A percentile compares a stretch with the other conserved stretches of the same genome.
These are phyloP conservation scores for Coemansia sp. DNA, from an alignment of 192 early-diverging fungal genomes.

Conservation along the genomic window DNA sequence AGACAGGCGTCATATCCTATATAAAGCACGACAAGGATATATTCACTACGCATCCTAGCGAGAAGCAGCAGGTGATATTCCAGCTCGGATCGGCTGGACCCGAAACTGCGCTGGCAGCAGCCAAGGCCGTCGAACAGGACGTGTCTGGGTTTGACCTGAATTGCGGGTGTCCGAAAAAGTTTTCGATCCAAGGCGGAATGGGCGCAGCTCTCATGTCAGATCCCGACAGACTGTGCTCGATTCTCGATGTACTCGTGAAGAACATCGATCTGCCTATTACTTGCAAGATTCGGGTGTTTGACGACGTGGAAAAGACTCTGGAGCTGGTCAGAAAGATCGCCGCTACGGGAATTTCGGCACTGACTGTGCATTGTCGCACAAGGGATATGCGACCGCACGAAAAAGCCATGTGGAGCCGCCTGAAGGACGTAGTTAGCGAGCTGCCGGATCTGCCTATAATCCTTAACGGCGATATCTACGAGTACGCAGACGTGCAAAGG, in stretches of 20 bases:
- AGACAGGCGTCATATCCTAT: slow-evolving; percentile 80
- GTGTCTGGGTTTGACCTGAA: slow-evolving; percentile 93
- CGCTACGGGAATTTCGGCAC: slow-evolving; percentile 78
- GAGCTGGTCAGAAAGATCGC: slow-evolving; percentile 80
- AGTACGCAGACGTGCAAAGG: slow-evolving; percentile 61
- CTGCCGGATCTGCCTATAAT: slow-evolving; percentile 78
- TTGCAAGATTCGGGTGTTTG: slow-evolving; percentile 84
- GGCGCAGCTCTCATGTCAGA: slow-evolving; percentile 86
- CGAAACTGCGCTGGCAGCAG: slow-evolving; percentile 83
- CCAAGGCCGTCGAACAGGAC: slow-evolving; percentile 80
- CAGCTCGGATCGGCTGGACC: slow-evolving; percentile 92
- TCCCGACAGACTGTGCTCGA: slow-evolving; percentile 79
- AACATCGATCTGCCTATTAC: slow-evolving; percentile 77
- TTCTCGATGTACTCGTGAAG: slow-evolving; percentile 71
- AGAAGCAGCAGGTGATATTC: slow-evolving; percentile 79
- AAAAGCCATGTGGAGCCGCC: slow-evolving; percentile 81
- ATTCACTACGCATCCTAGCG: slow-evolving; percentile 76
- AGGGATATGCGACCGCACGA: slow-evolving; percentile 74
- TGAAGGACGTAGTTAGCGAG: slow-evolving; percentile 70
- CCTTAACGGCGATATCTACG: slow-evolving; percentile 89
- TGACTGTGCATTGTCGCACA: slow-evolving; percentile 89
- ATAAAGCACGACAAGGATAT: slow-evolving; percentile 59
- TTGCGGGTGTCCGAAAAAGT: slow-evolving; percentile 97
- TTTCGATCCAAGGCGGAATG: slow-evolving; percentile 93
- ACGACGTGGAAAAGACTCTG: slow-evolving; percentile 75